A percentile compares a stretch with the other conserved stretches of the same genome.
phyloP scores from a whole-genome alignment of 805 yeast genomes.

The Teunomyces pallodes region DNA sequence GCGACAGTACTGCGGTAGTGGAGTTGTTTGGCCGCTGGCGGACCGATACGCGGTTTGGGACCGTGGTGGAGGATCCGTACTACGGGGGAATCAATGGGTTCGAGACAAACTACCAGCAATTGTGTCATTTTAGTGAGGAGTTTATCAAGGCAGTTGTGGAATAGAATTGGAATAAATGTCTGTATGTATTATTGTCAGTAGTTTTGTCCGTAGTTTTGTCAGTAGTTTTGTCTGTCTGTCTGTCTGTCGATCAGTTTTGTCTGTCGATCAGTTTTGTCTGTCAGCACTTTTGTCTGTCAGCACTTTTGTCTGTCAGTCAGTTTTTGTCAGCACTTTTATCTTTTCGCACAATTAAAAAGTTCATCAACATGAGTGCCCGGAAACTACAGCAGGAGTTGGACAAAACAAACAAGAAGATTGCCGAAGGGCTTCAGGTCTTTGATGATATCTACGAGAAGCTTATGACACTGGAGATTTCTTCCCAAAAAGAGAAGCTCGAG shows the following conservation, averaged over 20 bases:
- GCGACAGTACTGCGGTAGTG: slow-evolving; percentile 47
- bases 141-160: slow-evolving; percentile 45
- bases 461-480: slow-evolving; percentile 71
- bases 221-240: not conserved
- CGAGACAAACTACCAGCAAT: slow-evolving; percentile 73
- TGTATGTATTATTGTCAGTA: not conserved
- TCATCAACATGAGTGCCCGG: slow-evolving; percentile 36
- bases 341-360: too few species aligned
- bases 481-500: slow-evolving; percentile 92
- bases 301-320: not conserved
- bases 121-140: slow-evolving; percentile 69
- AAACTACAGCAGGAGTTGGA: slow-evolving; percentile 75
- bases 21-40: slow-evolving; percentile 81
- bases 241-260: not conserved
- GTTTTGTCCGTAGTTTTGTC: not conserved
- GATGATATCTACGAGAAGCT: slow-evolving; percentile 86
- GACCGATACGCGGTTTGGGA: slow-evolving; percentile 45
- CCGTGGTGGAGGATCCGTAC: slow-evolving; percentile 84
- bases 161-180: not conserved
- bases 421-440: slow-evolving; percentile 85
- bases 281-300: not conserved
- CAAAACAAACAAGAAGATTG: slow-evolving; percentile 84
- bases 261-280: not conserved
- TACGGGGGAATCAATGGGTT: slow-evolving; percentile 87
- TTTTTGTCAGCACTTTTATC: not conserved